Evolutionary conservation across 2,329 filamentous ascomycete species (phyloP), one percentile per base, ranked within the genome.

Genomic region (Zasmidium citrigriseum): DNA sequence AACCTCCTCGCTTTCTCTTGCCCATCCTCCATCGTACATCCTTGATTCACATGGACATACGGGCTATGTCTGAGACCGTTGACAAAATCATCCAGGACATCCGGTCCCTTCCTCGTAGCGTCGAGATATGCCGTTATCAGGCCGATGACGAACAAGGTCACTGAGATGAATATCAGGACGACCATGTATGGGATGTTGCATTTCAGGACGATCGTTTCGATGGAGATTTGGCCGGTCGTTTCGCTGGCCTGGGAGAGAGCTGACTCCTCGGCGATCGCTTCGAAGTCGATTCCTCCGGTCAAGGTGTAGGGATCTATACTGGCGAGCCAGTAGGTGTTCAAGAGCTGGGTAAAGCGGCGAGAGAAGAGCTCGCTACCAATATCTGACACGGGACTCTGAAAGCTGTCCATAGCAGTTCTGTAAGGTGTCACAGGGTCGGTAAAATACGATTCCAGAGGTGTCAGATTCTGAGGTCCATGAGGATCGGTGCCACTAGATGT

Each of bases 301-400:
- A 64, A 24, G 3, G 57, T 48, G 24, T 38, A 62, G 1, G 61
- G 63, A 20, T 52, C 59, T 9, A 55, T 46, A 18, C 52, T 59
- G 23, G 24, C 34, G n/a, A 62, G 47, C 63, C 63, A 65, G 51
- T 60, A 62, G 9, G 63, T 65, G 54, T 65, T 65, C 2, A 65
- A 18, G 12, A 65, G 55, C 52, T 65, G 63, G 5, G 59, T 59
- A 9, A 63, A 34, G 7, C 63, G 57, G 2, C 50, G 34, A 9
- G 63, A 64, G 55, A 64, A 59, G 5, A 60, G 55, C 11, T 54
- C 49, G 16, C 55, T 48, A 9, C 61, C 59, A 20, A 63, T 54
- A 11, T 21, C 12, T 22, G 55, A 29, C 11, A 59, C 27, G 10
- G 59, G 3, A 21, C 56, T 52, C 2, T 52, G 54, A n/a, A 21